Evolutionary conservation across 768 basidiomycete species (phyloP), one percentile per base, ranked within the genome.

Genomic region (Sarcomyxa edulis): DNA sequence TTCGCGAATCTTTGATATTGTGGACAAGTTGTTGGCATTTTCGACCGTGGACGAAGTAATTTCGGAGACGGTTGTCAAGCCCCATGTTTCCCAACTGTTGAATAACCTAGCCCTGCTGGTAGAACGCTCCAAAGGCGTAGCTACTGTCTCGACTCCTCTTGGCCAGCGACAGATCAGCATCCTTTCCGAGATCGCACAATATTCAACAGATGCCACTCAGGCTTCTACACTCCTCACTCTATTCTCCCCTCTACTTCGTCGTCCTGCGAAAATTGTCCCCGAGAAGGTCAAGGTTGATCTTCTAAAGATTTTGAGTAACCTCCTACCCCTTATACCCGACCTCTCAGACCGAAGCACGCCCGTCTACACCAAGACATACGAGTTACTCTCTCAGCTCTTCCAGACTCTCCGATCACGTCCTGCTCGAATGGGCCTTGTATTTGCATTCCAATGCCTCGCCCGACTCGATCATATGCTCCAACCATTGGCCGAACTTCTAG

Each of bases 221-320:
- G 91, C 92, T 1, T 68, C 76, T 11, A 74, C 74, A 4, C 70
- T 98, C 5, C 69, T 92, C 15, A 52, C 63, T 0, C 68, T 97
- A 3, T 82, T 97, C 52, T 62, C 75, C 0, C 93, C 93, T 1
- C 68, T 96, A 19, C 68, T 98, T 10, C 81, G 84, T 33, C 84
- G 81, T 48, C 81, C 91, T 2, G 58, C 72, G 16, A 88, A 81
- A 54, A 55, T 81, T 3, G 76, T 96, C 0, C 74, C 86, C 0
- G 96, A 99, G 62, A 88, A 83, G 57, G 70, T 84, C 56, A 97
- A 98, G 65, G 66, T 77, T 26, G 78, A 94, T 53, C 59, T 97
- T 39, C 67, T 97, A 36, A 78, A 68, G 49, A 87, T 89, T 48
- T 62, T 84, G 33, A 70, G 64, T 42, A 76, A 71, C 39, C 69